phyloP scores from a whole-genome alignment of 2,329 filamentous ascomycete genomes.

The Akanthomyces uredinophilus region DNA sequence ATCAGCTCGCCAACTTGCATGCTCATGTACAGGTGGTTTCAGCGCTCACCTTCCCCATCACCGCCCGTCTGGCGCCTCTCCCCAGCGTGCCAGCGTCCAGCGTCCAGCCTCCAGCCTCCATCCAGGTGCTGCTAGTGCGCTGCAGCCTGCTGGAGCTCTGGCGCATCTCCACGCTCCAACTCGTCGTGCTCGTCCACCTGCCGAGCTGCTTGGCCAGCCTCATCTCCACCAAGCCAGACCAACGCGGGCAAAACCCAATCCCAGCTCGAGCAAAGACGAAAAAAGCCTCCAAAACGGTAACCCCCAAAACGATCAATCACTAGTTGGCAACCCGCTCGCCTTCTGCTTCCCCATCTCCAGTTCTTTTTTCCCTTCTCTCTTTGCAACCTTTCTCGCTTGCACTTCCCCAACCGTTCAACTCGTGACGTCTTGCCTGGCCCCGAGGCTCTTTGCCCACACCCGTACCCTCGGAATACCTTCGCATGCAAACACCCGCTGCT shows the following conservation, averaged over 20 bases:
- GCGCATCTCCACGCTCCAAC: too few species aligned
- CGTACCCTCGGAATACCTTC: constrained; percentile 1
- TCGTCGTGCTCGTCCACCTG: not conserved
- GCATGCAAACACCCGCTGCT: not conserved
- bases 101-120: not conserved
- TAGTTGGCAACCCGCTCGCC: constrained; percentile 1
- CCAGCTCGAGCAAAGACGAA: not conserved
- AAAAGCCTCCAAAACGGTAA: not conserved
- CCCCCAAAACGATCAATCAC: not conserved
- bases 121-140: not conserved
- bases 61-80: too few species aligned
- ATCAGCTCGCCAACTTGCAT: not conserved
- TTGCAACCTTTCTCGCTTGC: not conserved
- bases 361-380: not conserved
- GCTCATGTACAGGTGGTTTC: not conserved
- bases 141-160: too few species aligned
- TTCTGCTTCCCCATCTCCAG: constrained; percentile 7
- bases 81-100: too few species aligned
- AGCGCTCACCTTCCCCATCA: not conserved
- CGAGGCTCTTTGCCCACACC: not conserved
- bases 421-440: not conserved
- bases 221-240: constrained; percentile 8
- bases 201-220: constrained; percentile 2
- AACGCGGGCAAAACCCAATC: constrained; percentile 3
- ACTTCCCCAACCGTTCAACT: not conserved